Evolutionary conservation across 2,329 filamentous ascomycete species (phyloP), one percentile per base, ranked within the genome.

Genomic region (Alternaria rosae): DNA sequence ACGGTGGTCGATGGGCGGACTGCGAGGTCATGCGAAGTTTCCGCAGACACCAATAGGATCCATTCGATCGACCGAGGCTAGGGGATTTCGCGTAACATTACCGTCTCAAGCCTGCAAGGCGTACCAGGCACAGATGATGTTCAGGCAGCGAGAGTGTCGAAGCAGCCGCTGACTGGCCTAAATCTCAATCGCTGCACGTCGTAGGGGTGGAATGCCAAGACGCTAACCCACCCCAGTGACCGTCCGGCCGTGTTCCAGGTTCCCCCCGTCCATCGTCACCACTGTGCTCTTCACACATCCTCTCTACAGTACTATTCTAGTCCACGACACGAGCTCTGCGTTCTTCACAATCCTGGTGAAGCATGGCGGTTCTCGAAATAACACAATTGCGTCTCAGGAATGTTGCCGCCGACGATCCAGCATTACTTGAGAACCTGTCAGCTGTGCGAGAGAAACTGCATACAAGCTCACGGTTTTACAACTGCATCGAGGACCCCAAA

Each of bases 381-480:
- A 74, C 70, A 48, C 71, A 74, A 61, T 65, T 78, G 20, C 70
- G 67, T 51, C 59, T 73, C 54, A 72, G 66, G 47, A 70, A 67
- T 28, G 43, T 72, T 35, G 35, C 60, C 20, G 70, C 64, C 15
- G 28, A 62, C 50, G 68, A 73, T 57, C 62, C 66, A 48, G 43
- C 61, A 25, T 54, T 77, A 56, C 70, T 77, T 44, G 44, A 71
- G 47, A 74, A 58, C 68, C 73, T 77, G 58, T 76, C 75, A 59
- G 41, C 57, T 10, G 72, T 71, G 45, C 74, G 73, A 64, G 64
- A 55, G 38, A 70, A 62, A 52, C 59, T 76, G 54, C 64, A 72
- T 13, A 76, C 67, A 32, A 70, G 69, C 32, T 75, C 74, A 10
- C 65, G 63, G 30, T 76, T 76, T 64, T 76, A 75, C 67, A 64